Conservation (phyloP, 2,329 filamentous ascomycete genomes). For the Blastomyces gilchristii region DNA sequence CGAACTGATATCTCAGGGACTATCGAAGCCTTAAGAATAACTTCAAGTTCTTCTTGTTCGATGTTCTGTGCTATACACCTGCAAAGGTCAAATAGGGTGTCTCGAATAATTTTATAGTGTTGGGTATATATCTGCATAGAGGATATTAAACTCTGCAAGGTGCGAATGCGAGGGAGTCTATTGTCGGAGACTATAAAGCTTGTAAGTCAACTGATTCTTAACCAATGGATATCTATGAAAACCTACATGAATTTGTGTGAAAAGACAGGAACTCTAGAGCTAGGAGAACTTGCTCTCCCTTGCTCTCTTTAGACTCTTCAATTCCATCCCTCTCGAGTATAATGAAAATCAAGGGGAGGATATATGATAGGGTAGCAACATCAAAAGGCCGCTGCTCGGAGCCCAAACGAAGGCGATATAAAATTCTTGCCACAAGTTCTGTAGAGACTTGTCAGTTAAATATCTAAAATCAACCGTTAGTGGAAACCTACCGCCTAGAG, state of each 20-base stretch:
- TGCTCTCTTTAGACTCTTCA: constrained; percentile 53
- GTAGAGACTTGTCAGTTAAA: constrained; percentile 16
- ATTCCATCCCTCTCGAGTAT: constrained; percentile 73
- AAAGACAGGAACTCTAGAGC: constrained; percentile 81
- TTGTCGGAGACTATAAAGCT: constrained; percentile 48
- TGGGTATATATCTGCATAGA: constrained; percentile 84
- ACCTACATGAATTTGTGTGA: constrained; percentile 65
- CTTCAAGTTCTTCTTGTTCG: constrained; percentile 56
- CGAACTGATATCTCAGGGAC: constrained; percentile 71
- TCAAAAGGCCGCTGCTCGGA: constrained; percentile 94
- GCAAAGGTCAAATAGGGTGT: constrained; percentile 78
- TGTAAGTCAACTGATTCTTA: constrained; percentile 10
- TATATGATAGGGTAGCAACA: constrained; percentile 73
- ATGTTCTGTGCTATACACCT: constrained; percentile 79
- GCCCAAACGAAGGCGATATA: constrained; percentile 83
- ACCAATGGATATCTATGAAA: background rate
- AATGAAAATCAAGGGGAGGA: constrained; percentile 69
- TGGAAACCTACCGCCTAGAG: constrained; percentile 52
- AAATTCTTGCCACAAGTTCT: constrained; percentile 68
- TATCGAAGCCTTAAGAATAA: constrained; percentile 68
- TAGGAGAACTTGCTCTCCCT: constrained; percentile 79
- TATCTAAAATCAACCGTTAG: background rate
- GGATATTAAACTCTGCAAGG: constrained; percentile 60
- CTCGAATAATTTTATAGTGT: constrained; percentile 91
- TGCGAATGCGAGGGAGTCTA: constrained; percentile 62